Base-by-base conservation (phyloP, 331 rosid species). In the Cydonia oblonga region DNA sequence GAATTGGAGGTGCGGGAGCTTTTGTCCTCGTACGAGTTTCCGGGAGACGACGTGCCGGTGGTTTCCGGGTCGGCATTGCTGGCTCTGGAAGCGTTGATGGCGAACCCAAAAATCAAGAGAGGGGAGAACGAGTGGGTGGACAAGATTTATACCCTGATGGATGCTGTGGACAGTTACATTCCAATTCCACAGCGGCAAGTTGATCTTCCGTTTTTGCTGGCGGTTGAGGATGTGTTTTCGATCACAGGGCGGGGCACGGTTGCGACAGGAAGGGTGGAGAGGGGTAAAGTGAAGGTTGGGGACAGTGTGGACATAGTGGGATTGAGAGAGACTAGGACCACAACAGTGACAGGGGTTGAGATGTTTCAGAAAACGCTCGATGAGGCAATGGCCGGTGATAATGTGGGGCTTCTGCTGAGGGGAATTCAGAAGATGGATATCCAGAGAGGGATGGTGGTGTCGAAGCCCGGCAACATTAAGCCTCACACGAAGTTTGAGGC, bases 291-390 rank as follows among this genome's bases (percentile, higher is more conserved):
- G 22, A 73, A 23, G 32, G 64, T 74, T 23, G 70, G 77, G 38
- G 77, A 74, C 25, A 24, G 30, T 9, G 71, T 74, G 22, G 71
- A 74, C 9, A 56, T 74, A 2, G 78, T 74, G 35, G 77, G 78
- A 12, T 38, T 74, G 23, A 33, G 64, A 52, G 54, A 74, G 51
- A 74, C 78, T 3, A 74, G 71, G 64, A 64, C 14, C 32, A 64
- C 78, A 9, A 74, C 71, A 2, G 71, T 74, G 3, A 74, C 78
- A 0, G 71, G 71, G 24, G 78, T 74, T 12, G 78, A 74, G 25
- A 74, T 74, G 78, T 74, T 74, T 74, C 64, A 64, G 71, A 64
- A 64, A 7, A 74, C 70, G 4, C 71, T 74, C 35, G 78, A 74
- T 10, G 64, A 74, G 71, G 78, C 78, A 7, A 20, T 74, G 38